Evolutionary conservation across 1,284 basidiomycete genomes (phyloP), one percentile per base, ranked within the genome.

Genomic region (Vanrija sp.): DNA sequence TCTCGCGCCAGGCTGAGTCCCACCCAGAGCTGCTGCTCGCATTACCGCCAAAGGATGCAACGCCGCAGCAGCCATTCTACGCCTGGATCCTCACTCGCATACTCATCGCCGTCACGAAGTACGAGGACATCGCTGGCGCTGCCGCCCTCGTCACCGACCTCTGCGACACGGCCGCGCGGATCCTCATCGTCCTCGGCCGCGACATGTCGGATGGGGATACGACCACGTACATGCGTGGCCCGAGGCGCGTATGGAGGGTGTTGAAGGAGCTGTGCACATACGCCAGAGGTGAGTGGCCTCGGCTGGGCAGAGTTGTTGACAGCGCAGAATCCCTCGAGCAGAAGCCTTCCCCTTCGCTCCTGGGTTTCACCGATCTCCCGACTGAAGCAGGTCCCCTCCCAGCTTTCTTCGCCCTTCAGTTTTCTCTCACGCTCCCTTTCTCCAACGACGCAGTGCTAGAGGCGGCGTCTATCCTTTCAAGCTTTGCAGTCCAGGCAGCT

Each of bases 51-150:
- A 38, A 52, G 5, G 46, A 39, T 3, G 51, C 23, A 8, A 43
- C 60, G 6, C 21, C 18, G 5, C 42, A 55, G 19, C 29, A 61
- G 3, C 72, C 69, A 0, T 59, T 75, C 21, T 77, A 69, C 55
- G 64, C 70, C 40, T 74, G 69, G 68, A 53, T 77, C 25, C 42
- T 75, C 6, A 69, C 73, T 0, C 57, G 72, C 14, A 47, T 75
- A 7, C 57, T 73, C 9, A 51, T 65, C 16, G 71, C 67, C 9
- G 66, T 69, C 5, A 54, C 55, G 5, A 50, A 51, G 21, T 62
- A 63, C 12, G 54, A 55, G 14, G 50, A 54, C 2, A n/a, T 53
- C 8, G 49, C 54, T 1, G 51, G 51, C 7, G 44, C 52, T 3
- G 47, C 46, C 8, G 39, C 15, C 6, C 57, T 66, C 9, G 54